Evolutionary conservation across 192 early-diverging fungal genomes (phyloP).

Genomic region (Gonapodya prolifera): DNA sequence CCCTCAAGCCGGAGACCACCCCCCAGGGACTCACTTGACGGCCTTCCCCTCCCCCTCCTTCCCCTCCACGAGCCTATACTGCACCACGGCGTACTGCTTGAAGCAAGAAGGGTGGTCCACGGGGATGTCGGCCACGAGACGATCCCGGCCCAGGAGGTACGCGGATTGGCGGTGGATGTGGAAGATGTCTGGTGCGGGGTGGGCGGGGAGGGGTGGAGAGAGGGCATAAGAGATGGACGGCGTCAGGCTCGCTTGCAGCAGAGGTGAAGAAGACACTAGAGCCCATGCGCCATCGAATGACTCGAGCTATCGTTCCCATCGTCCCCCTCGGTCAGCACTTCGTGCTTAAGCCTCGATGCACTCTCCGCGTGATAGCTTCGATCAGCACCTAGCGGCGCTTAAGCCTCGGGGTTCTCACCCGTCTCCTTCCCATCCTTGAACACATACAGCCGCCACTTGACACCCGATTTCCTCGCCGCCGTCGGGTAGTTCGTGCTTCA

Average conservation of each 20-base stretch:
- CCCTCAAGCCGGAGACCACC: not conserved
- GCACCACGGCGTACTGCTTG: conserved; percentile 86
- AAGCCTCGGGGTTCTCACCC: too few species aligned
- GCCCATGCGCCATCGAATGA: too few species aligned
- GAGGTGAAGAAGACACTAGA: too few species aligned
- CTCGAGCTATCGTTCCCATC: too few species aligned
- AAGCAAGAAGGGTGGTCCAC: conserved; percentile 91
- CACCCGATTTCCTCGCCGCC: conserved; percentile 67
- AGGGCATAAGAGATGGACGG: too few species aligned
- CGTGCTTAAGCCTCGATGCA: too few species aligned
- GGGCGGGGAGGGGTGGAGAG: too few species aligned
- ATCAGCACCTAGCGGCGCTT: too few species aligned
- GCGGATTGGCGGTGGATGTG: conserved; percentile 76
- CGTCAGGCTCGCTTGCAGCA: too few species aligned
- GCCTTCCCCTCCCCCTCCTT: conserved; percentile 29
- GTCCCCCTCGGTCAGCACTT: too few species aligned
- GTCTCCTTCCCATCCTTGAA: conserved; percentile 91
- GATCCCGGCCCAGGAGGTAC: conserved; percentile 76
- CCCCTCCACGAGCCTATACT: conserved; percentile 58
- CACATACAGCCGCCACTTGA: conserved; percentile 75
- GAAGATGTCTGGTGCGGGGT: conserved; percentile 77
- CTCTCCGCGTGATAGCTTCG: too few species aligned
- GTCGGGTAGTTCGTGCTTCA: too few species aligned
- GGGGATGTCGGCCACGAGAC: conserved; percentile 81
- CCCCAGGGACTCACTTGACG: conserved; percentile 24